phyloP scores from a whole-genome alignment of 306 rosid species.

The Cicer arietinum region DNA sequence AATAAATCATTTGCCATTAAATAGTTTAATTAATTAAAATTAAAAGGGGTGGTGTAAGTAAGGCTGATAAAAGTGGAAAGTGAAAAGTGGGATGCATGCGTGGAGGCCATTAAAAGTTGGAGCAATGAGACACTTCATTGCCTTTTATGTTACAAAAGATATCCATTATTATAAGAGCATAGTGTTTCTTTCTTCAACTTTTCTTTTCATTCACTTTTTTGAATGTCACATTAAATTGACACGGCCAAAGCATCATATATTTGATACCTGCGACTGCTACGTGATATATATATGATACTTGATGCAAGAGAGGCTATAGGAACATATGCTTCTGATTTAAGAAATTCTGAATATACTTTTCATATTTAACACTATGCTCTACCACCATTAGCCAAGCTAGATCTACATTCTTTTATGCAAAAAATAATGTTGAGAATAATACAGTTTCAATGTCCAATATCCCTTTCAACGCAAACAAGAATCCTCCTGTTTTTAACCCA shows the following conservation, averaged over 20 bases:
- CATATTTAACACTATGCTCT: neutral
- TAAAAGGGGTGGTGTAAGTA: neutral
- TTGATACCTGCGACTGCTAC: slow-evolving; percentile 38
- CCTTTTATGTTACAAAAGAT: slow-evolving; percentile 1
- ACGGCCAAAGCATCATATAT: neutral
- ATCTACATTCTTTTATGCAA: neutral
- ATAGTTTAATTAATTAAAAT: neutral
- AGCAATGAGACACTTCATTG: neutral
- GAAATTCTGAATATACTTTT: slow-evolving; percentile 17
- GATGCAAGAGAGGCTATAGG: neutral
- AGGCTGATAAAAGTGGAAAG: slow-evolving; percentile 34
- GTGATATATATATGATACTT: slow-evolving; percentile 4
- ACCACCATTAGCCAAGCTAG: neutral
- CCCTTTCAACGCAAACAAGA: neutral
- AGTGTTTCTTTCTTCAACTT: slow-evolving; percentile 26
- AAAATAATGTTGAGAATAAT: neutral
- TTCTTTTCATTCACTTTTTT: slow-evolving; percentile 24
- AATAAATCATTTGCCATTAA: neutral
- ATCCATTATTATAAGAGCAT: slow-evolving; percentile 2
- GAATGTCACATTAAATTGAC: slow-evolving; percentile 25
- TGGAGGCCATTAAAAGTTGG: slow-evolving; percentile 32
- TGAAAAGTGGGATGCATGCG: slow-evolving; percentile 2
- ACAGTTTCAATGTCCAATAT: neutral
- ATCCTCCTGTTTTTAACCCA: neutral
- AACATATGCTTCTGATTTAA: neutral